phyloP scores from a whole-genome alignment of 73 alveolate genomes.

The Stentor roeselii region DNA sequence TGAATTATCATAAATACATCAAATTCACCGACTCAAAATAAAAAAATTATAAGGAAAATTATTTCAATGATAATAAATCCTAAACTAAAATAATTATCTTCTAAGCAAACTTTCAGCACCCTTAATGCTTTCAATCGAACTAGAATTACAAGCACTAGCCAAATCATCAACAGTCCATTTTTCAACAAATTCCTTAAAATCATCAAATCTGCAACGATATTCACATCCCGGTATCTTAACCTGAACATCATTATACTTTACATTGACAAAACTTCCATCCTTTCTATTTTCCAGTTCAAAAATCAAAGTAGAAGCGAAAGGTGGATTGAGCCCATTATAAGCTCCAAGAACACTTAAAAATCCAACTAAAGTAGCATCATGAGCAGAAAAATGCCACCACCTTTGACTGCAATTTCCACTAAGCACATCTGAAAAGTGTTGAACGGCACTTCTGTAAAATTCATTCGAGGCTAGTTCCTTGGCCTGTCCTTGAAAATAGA shows the following conservation, averaged over 20 bases:
- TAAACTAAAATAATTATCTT: no score
- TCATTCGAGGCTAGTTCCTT: background rate
- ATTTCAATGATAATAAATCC: no score
- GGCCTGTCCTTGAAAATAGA: background rate
- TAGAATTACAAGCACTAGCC: no score
- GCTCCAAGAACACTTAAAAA: slow-evolving; percentile 4
- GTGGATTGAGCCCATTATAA: background rate
- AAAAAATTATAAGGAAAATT: no score
- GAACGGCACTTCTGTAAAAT: background rate
- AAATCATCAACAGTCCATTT: no score
- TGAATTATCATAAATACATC: no score
- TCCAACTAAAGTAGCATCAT: slow-evolving; percentile 24
- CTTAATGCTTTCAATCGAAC: no score
- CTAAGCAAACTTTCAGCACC: no score
- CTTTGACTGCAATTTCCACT: background rate
- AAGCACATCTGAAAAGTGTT: background rate
- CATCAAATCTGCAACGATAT: no score
- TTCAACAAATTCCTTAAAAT: no score
- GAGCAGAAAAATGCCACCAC: slow-evolving; percentile 14
- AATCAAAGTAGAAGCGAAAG: slow-evolving; percentile 9
- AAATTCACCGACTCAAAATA: no score
- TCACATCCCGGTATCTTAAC: background rate
- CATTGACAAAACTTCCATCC: background rate
- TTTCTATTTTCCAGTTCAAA: background rate
- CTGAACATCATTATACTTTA: background rate